Evolutionary conservation across 2,329 filamentous ascomycete species (phyloP).

Genomic region (Fusarium sp.): DNA sequence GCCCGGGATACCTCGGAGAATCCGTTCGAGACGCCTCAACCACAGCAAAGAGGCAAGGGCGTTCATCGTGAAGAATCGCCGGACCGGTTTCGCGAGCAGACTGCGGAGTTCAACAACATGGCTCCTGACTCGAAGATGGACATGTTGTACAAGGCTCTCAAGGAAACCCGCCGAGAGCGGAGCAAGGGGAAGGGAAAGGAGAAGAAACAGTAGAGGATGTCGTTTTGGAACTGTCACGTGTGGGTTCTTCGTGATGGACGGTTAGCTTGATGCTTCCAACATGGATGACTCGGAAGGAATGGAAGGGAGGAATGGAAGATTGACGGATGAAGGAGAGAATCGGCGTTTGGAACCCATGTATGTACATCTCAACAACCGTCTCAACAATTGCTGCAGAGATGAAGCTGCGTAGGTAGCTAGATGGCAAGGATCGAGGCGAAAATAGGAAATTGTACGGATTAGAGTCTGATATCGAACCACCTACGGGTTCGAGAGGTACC

Average conservation of each 20-base stretch:
- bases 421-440: neutral
- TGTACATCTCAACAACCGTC: neutral
- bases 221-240: neutral
- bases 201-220: neutral
- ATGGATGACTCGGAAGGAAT: neutral
- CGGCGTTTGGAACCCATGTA: neutral
- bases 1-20: neutral
- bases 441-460: neutral
- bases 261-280: neutral
- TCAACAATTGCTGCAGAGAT: neutral
- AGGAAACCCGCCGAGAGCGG: neutral
- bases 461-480: constrained; percentile 32
- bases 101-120: constrained; percentile 12
- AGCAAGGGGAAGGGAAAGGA: neutral
- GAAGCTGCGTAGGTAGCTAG: neutral
- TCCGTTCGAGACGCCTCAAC: neutral
- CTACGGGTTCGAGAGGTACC: neutral
- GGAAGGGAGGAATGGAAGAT: neutral
- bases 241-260: neutral
- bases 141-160: neutral
- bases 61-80: neutral
- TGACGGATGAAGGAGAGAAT: neutral
- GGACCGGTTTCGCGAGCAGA: constrained; percentile 14
- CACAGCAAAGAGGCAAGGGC: neutral
- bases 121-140: neutral